These are phyloP conservation scores for Cylindrodendrum hubeiense DNA, from an alignment of 2,329 filamentous ascomycete genomes.

Conservation along the genomic window DNA sequence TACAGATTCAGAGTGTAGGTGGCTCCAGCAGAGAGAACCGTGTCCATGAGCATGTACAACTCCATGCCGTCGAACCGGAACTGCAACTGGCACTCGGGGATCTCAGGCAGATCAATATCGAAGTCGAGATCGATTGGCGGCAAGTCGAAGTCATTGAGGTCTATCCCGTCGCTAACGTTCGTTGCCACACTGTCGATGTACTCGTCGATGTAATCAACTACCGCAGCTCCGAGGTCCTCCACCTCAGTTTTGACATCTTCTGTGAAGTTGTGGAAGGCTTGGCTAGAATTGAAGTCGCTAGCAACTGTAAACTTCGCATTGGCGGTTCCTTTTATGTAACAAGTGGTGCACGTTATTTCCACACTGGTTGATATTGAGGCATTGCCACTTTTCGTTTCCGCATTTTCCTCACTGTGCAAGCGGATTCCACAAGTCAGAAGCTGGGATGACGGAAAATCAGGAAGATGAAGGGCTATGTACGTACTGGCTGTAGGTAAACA, in stretches of 20 bases:
- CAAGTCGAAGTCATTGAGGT: constrained; percentile 25
- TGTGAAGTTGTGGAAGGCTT: constrained; percentile 18
- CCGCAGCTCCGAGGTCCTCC: constrained; percentile 46
- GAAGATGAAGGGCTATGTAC: neutral
- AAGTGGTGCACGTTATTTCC: constrained; percentile 34
- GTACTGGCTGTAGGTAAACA: constrained; percentile 16
- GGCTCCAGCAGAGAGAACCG: constrained; percentile 23
- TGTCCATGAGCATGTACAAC: constrained; percentile 31
- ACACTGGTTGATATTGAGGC: constrained; percentile 15
- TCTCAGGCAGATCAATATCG: constrained; percentile 23
- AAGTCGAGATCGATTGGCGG: constrained; percentile 24
- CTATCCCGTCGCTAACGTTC: constrained; percentile 21
- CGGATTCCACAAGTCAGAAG: neutral
- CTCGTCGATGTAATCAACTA: constrained; percentile 19
- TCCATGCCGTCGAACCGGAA: constrained; percentile 30
- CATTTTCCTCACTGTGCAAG: constrained; percentile 6
- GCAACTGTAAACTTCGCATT: constrained; percentile 18
- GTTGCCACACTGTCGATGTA: constrained; percentile 13
- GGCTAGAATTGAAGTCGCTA: constrained; percentile 11
- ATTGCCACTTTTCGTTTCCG: constrained; percentile 11
- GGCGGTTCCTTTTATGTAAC: constrained; percentile 28
- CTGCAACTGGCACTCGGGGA: constrained; percentile 25
- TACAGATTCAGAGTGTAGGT: constrained; percentile 28
- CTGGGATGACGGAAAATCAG: neutral
- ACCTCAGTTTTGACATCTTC: constrained; percentile 6